Base-by-base conservation (phyloP, 2,329 filamentous ascomycete species). In the Ceratocystis lukuohia region DNA sequence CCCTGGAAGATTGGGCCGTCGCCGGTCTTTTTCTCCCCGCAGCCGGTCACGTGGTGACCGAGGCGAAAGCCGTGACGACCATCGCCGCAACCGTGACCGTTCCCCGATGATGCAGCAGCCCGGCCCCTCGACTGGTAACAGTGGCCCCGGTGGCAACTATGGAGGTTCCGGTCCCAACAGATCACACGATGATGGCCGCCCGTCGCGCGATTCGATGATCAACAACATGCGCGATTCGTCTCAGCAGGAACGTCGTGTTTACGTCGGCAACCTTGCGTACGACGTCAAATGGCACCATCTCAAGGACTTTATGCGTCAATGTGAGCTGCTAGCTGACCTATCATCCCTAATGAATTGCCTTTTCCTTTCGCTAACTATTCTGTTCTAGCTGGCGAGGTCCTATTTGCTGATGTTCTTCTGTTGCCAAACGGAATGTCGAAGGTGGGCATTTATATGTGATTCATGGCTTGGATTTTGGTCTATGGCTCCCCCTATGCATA, bases 371-470 rank as follows among this genome's bases (percentile, higher is more conserved):
- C 63, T 30, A 33, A n/a, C n/a, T 50, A 6, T 45, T 62, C 7
- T 7, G 65, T 72, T 74, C 68, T 79, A 97, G 94, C 94, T 82
- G 94, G 94, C 84, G 93, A 97, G 79, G 94, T 99, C 78, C 86
- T 97, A 81, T 99, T 96, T 82, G 94, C 94, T 82, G 94, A 99
- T 84, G 94, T 99, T 76, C 87, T 99, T 80, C 84, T 96, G 79
- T 91, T 99, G 88, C 94, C 94, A 76, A 99, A 99, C 85, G 94
- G 94, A 92, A 99, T 99, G 94, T 97, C 93, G 90, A 99, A 99
- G 93, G 93, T 97, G 92, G 91, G 90, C 91, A 86, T 87, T 84
- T 88, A 82, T 86, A 81, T 83, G 92, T 88, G 88, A 85, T 87
- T 65, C 44, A 66, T 56, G 64, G 65, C 65, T 66, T 61, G 65